These are phyloP conservation scores for Strigomonas culicis DNA, from an alignment of 208 protist species.

Conservation along the genomic window DNA sequence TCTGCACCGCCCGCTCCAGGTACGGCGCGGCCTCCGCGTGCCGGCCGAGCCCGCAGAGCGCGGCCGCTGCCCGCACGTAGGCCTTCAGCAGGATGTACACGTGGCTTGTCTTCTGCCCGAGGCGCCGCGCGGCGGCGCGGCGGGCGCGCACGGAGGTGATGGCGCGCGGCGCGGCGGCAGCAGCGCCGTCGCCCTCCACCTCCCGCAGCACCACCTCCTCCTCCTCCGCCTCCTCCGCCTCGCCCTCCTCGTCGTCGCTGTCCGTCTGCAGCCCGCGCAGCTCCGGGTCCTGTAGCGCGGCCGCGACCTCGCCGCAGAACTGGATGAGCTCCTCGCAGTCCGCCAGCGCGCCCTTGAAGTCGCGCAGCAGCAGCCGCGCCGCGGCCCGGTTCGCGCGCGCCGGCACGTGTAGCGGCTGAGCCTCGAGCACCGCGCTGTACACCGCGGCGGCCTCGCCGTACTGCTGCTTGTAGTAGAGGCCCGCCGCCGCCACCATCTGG, in stretches of 20 bases:
- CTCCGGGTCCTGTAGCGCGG: conserved; percentile 47
- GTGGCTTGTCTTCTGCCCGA: conserved; percentile 73
- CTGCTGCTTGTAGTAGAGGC: conserved; percentile 58
- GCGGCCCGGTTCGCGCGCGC: conserved; percentile 75
- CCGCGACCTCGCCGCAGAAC: conserved; percentile 79
- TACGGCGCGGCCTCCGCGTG: conserved; percentile 65
- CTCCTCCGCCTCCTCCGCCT: conserved; percentile 23
- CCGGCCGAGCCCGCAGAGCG: conserved; percentile 77
- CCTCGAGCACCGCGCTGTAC: conserved; percentile 60
- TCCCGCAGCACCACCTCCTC: conserved; percentile 6
- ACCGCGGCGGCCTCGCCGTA: conserved; percentile 52
- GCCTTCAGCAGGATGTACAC: conserved; percentile 92
- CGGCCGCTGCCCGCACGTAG: conserved; percentile 81
- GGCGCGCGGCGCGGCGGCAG: conserved; percentile 18
- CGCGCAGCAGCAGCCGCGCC: conserved; percentile 59
- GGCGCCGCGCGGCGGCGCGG: conserved; percentile 50
- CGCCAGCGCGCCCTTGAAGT: conserved; percentile 63
- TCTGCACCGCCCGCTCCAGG: conserved; percentile 80
- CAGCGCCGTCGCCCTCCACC: conserved; percentile 14
- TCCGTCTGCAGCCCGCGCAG: conserved; percentile 46
- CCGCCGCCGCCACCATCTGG: conserved; percentile 54
- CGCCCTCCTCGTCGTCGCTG: conserved; percentile 85
- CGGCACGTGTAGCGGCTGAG: conserved; percentile 44
- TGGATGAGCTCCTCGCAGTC: conserved; percentile 62
- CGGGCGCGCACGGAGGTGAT: conserved; percentile 33